phyloP scores from a whole-genome alignment of 2,329 filamentous ascomycete genomes.

The Cadophora sp. region DNA sequence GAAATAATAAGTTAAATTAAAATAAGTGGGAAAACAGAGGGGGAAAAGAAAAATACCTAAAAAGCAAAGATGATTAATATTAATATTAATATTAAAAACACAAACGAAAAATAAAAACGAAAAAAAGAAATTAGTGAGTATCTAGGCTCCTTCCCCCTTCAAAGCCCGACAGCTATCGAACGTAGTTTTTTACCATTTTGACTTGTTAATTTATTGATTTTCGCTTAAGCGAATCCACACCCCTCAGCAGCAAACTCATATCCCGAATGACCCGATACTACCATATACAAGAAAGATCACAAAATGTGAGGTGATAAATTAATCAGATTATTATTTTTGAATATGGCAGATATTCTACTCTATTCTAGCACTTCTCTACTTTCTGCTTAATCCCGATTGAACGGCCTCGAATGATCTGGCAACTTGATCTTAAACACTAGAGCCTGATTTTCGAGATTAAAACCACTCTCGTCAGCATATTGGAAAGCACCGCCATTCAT shows the following conservation, averaged over 20 bases:
- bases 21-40: too few relatives aligned
- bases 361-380: neutral
- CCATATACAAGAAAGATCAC: too few relatives aligned
- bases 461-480: constrained; percentile 63
- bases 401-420: constrained; percentile 37
- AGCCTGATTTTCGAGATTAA: constrained; percentile 63
- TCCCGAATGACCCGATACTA: too few relatives aligned
- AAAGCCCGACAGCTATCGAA: neutral
- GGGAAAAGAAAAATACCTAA: neutral
- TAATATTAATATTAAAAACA: neutral
- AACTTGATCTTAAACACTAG: constrained; percentile 57
- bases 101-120: neutral
- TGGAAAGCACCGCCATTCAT: constrained; percentile 60
- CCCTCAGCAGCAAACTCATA: too few relatives aligned
- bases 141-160: neutral
- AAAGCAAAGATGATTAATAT: neutral
- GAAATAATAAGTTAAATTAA: neutral
- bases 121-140: too few relatives aligned
- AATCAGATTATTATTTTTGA: neutral
- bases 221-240: neutral
- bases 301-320: neutral
- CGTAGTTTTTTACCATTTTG: neutral
- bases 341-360: neutral
- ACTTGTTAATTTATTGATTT: neutral
- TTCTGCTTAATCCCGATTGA: constrained; percentile 19